phyloP scores from a whole-genome alignment of 2,329 filamentous ascomycete genomes.

The Diaporthe velutina region DNA sequence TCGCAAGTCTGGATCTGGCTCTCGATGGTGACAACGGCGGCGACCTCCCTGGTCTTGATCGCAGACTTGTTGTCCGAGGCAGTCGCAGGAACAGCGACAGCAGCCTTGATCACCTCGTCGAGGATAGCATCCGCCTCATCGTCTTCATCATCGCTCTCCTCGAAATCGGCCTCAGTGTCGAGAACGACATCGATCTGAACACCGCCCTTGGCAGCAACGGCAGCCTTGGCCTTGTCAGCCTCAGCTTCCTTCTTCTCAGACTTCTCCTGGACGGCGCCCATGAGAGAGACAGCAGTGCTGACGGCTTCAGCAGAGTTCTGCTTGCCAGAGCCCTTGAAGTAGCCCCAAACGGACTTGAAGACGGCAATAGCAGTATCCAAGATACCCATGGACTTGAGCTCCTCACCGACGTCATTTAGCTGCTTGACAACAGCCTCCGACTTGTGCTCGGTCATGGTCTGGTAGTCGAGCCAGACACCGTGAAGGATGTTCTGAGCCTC shows the following conservation, averaged over 20 bases:
- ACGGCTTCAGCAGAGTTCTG: slow-evolving; percentile 40
- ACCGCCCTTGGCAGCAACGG: slow-evolving; percentile 33
- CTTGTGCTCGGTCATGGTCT: slow-evolving; percentile 39
- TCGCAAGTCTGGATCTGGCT: slow-evolving; percentile 40
- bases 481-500: slow-evolving; percentile 42
- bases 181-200: slow-evolving; percentile 33
- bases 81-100: slow-evolving; percentile 27
- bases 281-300: slow-evolving; percentile 38
- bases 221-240: slow-evolving; percentile 37
- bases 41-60: slow-evolving; percentile 36
- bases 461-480: slow-evolving; percentile 42
- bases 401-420: slow-evolving; percentile 41
- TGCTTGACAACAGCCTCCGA: slow-evolving; percentile 40
- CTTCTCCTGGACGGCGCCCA: slow-evolving; percentile 39
- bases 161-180: slow-evolving; percentile 34
- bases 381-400: slow-evolving; percentile 41
- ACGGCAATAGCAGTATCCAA: slow-evolving; percentile 40
- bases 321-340: slow-evolving; percentile 41
- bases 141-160: slow-evolving; percentile 37
- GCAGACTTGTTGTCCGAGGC: slow-evolving; percentile 4
- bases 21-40: slow-evolving; percentile 38
- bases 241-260: slow-evolving; percentile 37
- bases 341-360: slow-evolving; percentile 42
- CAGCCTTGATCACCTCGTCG: slow-evolving; percentile 38
- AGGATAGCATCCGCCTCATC: slow-evolving; percentile 39